A percentile compares a stretch with the other conserved stretches of the same genome.
Conservation (phyloP, 192 early-diverging fungal genomes). For the Entomortierella beljakovae region DNA sequence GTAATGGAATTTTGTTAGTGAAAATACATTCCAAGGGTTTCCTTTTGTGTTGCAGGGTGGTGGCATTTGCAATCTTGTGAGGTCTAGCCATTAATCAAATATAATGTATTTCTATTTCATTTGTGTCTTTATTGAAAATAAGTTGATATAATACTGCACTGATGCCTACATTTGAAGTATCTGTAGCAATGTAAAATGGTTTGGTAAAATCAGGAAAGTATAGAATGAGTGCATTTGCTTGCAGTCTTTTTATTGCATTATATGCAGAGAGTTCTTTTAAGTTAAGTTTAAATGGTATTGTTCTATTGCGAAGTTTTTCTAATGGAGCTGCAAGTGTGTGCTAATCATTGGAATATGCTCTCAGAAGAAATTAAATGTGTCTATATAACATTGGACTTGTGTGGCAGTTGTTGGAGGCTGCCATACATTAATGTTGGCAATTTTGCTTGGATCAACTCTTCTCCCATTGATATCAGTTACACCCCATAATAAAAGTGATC, state of each 20-base stretch:
- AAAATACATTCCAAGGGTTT: neutral
- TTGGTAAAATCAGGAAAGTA: too few species aligned
- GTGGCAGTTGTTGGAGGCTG: slow-evolving; percentile 21
- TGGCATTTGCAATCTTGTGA: neutral
- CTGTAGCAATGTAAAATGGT: too few species aligned
- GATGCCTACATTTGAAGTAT: too few species aligned
- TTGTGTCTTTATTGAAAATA: neutral
- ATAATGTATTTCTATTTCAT: neutral
- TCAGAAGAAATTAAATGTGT: slow-evolving; percentile 35
- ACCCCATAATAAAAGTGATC: slow-evolving; percentile 17
- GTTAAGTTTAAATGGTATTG: slow-evolving; percentile 7
- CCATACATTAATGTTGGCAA: slow-evolving; percentile 31
- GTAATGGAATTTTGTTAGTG: neutral
- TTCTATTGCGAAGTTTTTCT: slow-evolving; percentile 26
- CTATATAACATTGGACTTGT: slow-evolving; percentile 36
- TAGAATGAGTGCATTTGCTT: too few species aligned
- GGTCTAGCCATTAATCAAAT: neutral
- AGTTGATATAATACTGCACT: neutral
- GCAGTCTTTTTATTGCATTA: too few species aligned
- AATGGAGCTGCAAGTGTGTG: slow-evolving; percentile 15
- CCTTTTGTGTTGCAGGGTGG: neutral
- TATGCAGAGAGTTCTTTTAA: too few species aligned
- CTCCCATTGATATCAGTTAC: slow-evolving; percentile 9
- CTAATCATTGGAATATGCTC: slow-evolving; percentile 23
- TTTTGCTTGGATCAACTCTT: slow-evolving; percentile 22